Percentiles rank a stretch among this genome's conserved stretches.
phyloP scores from a whole-genome alignment of 306 rosid genomes.

The Fagus crenata region DNA sequence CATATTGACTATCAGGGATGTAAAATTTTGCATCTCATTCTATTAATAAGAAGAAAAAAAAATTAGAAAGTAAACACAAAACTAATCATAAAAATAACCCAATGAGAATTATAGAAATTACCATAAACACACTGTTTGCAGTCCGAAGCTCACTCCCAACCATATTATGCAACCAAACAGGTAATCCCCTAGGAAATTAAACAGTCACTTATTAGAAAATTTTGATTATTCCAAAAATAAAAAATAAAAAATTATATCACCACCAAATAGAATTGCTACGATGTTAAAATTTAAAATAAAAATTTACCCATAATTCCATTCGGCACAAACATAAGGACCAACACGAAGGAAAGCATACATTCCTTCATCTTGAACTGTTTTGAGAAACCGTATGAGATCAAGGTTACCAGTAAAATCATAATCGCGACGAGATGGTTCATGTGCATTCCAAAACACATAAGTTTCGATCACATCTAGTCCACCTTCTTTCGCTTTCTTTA shows the following conservation, averaged over 20 bases:
- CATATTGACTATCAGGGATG: conserved; percentile 52
- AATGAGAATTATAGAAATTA: background rate
- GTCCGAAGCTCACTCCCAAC: conserved; percentile 55
- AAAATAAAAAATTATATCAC: background rate
- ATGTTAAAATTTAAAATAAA: background rate
- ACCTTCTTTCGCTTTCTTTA: conserved; percentile 27
- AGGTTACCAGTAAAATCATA: conserved; percentile 36
- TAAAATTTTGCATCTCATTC: conserved; percentile 61
- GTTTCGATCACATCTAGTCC: conserved; percentile 40
- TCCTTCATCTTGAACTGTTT: conserved; percentile 13
- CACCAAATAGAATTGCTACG: background rate
- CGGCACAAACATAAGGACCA: conserved; percentile 68
- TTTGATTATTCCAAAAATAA: background rate
- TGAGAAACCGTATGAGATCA: conserved; percentile 29
- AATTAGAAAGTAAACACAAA: background rate
- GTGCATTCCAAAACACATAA: conserved; percentile 39
- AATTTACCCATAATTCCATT: conserved; percentile 60
- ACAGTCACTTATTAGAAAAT: background rate
- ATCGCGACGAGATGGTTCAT: conserved; percentile 25
- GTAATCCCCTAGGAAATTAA: conserved; percentile 43
- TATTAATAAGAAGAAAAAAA: background rate
- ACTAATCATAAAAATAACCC: background rate
- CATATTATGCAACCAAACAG: conserved; percentile 58
- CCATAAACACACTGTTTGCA: conserved; percentile 46
- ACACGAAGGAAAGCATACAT: conserved; percentile 52